phyloP scores from a whole-genome alignment of 257 asterid genomes.

The Fraxinus pennsylvanica region DNA sequence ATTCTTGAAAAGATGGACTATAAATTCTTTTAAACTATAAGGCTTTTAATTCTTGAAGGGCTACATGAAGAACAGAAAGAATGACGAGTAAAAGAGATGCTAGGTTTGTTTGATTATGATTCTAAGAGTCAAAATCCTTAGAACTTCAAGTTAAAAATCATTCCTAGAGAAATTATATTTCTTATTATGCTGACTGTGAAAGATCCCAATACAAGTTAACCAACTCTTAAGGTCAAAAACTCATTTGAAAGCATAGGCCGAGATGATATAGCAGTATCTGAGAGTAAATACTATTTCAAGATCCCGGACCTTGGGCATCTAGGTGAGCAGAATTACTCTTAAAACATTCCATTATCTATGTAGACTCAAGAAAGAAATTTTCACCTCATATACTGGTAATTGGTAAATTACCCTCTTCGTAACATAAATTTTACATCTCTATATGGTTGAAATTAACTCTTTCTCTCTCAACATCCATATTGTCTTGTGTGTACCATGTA shows the following conservation, averaged over 20 bases:
- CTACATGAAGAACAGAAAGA: neutral
- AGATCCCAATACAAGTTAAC: neutral
- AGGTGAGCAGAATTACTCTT: too few relatives aligned
- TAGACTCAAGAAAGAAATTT: neutral
- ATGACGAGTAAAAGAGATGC: neutral
- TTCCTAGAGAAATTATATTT: neutral
- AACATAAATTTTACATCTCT: constrained; percentile 13
- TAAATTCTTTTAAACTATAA: neutral
- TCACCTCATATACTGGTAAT: neutral
- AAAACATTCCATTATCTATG: too few relatives aligned
- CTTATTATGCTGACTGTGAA: neutral
- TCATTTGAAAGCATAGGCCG: neutral
- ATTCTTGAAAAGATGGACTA: neutral
- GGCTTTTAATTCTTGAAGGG: neutral
- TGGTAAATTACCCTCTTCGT: neutral
- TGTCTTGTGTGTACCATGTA: neutral
- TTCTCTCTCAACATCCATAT: too few relatives aligned
- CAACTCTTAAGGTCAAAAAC: neutral
- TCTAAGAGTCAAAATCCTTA: too few relatives aligned
- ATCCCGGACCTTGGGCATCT: too few relatives aligned
- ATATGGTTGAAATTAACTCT: too few relatives aligned
- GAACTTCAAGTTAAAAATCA: neutral
- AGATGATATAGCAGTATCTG: neutral
- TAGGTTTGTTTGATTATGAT: too few relatives aligned
- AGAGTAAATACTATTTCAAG: neutral